phyloP scores from a whole-genome alignment of 2,329 filamentous ascomycete species.

The Microcyclospora pomicola region DNA sequence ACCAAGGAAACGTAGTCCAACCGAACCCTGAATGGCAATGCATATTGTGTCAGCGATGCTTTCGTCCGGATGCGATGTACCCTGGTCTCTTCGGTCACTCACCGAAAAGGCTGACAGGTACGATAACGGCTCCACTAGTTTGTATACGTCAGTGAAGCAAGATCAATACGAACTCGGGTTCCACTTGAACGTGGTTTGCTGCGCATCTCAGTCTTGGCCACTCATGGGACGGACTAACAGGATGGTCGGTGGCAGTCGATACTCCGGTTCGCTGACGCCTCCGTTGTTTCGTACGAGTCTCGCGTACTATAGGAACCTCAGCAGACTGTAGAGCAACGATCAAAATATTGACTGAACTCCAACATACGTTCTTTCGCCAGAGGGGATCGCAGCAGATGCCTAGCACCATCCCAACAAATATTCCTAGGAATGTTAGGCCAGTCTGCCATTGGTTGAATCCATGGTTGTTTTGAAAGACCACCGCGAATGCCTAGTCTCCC shows the following conservation, averaged over 20 bases:
- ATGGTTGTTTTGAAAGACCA: constrained; percentile 63
- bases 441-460: constrained; percentile 66
- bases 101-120: constrained; percentile 72
- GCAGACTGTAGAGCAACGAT: not conserved
- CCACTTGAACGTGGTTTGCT: constrained; percentile 28
- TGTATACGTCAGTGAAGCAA: constrained; percentile 8
- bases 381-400: constrained; percentile 51
- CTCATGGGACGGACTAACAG: constrained; percentile 12
- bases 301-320: constrained; percentile 23
- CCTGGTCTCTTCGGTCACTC: constrained; percentile 13
- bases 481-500: constrained; percentile 50
- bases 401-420: constrained; percentile 53
- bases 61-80: not conserved
- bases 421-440: constrained; percentile 64
- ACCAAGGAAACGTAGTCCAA: constrained; percentile 66
- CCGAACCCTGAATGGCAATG: constrained; percentile 45
- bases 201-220: constrained; percentile 2
- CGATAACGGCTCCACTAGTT: constrained; percentile 52
- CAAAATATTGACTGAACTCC: constrained; percentile 17
- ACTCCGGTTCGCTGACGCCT: constrained; percentile 67
- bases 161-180: constrained; percentile 1
- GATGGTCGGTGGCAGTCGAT: constrained; percentile 56
- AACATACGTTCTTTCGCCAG: constrained; percentile 41
- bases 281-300: constrained; percentile 42
- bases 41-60: constrained; percentile 7